phyloP scores from a whole-genome alignment of 352 stramenopile genomes.

The Phytophthora fragariae region DNA sequence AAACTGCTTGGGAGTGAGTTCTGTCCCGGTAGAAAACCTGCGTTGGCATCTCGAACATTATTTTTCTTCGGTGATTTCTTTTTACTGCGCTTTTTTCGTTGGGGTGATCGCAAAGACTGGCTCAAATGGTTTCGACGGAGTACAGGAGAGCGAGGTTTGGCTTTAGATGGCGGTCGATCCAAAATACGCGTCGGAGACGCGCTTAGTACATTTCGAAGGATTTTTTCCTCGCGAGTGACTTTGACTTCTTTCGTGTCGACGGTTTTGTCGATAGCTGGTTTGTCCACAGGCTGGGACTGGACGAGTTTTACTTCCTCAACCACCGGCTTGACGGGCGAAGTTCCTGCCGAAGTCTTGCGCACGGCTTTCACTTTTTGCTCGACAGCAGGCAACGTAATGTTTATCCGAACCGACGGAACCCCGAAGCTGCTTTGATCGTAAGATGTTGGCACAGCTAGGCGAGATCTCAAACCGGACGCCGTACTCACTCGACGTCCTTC shows the following conservation, averaged over 20 bases:
- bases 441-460: background rate
- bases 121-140: constrained; percentile 8
- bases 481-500: background rate
- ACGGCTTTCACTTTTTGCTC: constrained; percentile 24
- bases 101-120: constrained; percentile 9
- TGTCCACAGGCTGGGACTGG: background rate
- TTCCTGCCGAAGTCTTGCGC: constrained; percentile 5
- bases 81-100: constrained; percentile 16
- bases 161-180: constrained; percentile 23
- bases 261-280: background rate
- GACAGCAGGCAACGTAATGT: constrained; percentile 47
- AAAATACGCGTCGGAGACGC: constrained; percentile 30
- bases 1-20: constrained; percentile 75
- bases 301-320: constrained; percentile 18
- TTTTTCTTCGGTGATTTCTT: constrained; percentile 11
- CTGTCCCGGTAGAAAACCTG: constrained; percentile 39
- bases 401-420: constrained; percentile 43
- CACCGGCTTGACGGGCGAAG: constrained; percentile 20
- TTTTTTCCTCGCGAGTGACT: constrained; percentile 2
- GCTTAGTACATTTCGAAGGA: constrained; percentile 23
- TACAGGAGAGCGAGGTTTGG: constrained; percentile 11
- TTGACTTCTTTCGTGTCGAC: constrained; percentile 2
- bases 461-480: background rate
- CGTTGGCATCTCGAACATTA: background rate
- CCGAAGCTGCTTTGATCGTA: constrained; percentile 19